Conservation (phyloP, 805 yeast species). For the Saturnispora zaruensis region DNA sequence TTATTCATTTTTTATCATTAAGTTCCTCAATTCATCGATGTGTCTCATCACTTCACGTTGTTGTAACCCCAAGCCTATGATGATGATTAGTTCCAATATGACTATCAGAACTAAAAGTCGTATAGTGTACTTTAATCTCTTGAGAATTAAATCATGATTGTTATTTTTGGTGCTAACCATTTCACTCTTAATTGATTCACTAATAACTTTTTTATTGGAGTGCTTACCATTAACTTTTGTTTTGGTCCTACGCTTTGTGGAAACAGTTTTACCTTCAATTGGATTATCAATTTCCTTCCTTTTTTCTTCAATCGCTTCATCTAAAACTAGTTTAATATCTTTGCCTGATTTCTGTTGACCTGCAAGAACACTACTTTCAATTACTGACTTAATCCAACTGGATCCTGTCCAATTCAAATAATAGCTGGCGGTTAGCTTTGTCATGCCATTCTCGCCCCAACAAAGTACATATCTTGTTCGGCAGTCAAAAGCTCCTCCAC, state of each 20-base stretch:
- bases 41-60: background rate
- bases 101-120: background rate
- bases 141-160: background rate
- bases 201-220: background rate
- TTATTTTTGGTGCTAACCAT: background rate
- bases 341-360: constrained; percentile 66
- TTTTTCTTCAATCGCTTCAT: constrained; percentile 14
- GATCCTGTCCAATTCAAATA: constrained; percentile 83
- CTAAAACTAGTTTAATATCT: constrained; percentile 28
- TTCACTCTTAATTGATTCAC: background rate
- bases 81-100: constrained; percentile 1
- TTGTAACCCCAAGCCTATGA: background rate
- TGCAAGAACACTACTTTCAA: constrained; percentile 72
- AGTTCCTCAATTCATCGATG: background rate
- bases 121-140: background rate
- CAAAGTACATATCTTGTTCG: constrained; percentile 61
- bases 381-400: constrained; percentile 85
- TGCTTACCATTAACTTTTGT: background rate
- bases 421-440: constrained; percentile 57
- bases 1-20: background rate
- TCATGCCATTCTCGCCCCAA: constrained; percentile 63
- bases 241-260: background rate
- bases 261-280: background rate
- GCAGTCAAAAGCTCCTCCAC: constrained; percentile 74
- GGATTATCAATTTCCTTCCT: constrained; percentile 2